Percentiles rank a stretch among this genome's conserved stretches.
Evolutionary conservation across 2,329 filamentous ascomycete genomes (phyloP).

Genomic region (Curvularia lunata): DNA sequence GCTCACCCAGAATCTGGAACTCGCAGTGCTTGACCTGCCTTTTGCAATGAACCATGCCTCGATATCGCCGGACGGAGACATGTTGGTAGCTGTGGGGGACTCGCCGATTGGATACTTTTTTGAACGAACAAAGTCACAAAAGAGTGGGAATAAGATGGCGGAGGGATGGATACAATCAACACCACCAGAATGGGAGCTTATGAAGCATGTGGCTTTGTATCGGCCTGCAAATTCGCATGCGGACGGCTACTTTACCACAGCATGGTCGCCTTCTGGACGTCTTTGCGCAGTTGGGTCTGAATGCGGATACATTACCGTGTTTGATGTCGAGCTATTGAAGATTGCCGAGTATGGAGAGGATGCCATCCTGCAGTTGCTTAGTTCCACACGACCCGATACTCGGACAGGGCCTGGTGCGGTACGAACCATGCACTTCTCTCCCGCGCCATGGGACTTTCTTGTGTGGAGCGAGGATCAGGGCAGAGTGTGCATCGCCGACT

Average conservation of each 20-base stretch:
- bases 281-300: constrained; percentile 80
- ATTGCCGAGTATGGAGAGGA: constrained; percentile 57
- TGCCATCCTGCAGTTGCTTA: constrained; percentile 75
- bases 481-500: constrained; percentile 74
- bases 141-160: constrained; percentile 32
- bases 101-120: constrained; percentile 88
- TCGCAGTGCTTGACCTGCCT: constrained; percentile 75
- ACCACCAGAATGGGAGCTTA: constrained; percentile 50
- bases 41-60: constrained; percentile 92
- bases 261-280: constrained; percentile 74
- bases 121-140: constrained; percentile 55
- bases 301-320: constrained; percentile 78
- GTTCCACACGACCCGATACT: constrained; percentile 73
- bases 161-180: constrained; percentile 30
- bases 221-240: constrained; percentile 46
- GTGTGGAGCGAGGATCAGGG: constrained; percentile 93
- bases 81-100: constrained; percentile 85
- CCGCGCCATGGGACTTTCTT: constrained; percentile 85
- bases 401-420: constrained; percentile 74
- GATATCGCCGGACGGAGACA: constrained; percentile 85
- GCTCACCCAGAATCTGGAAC: constrained; percentile 69
- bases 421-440: constrained; percentile 89
- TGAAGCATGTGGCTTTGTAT: constrained; percentile 52
- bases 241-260: constrained; percentile 74
- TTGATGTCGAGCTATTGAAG: constrained; percentile 62